phyloP scores from a whole-genome alignment of 345 rosid genomes.

The Mercurialis annua region DNA sequence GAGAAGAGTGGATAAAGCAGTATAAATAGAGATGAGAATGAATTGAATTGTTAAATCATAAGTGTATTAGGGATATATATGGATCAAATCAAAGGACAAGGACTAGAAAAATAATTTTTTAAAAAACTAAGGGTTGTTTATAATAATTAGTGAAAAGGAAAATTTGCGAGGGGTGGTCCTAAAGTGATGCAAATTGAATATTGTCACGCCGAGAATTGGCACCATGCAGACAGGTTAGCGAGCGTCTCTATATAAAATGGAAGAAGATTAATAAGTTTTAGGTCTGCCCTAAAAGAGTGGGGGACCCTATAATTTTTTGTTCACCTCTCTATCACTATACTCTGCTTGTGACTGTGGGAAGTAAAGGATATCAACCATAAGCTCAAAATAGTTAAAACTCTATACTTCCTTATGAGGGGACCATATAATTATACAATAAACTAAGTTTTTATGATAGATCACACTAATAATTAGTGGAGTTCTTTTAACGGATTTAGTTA shows the following conservation, averaged over 20 bases:
- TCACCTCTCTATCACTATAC: constrained; percentile 11
- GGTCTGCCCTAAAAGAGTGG: constrained; percentile 33
- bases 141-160: neutral
- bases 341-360: constrained; percentile 15
- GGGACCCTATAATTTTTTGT: constrained; percentile 42
- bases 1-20: constrained; percentile 16
- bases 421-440: no score
- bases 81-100: neutral
- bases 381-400: constrained; percentile 22
- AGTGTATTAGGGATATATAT: neutral
- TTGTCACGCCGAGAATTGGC: constrained; percentile 32
- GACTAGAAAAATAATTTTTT: no score
- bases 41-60: neutral
- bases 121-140: neutral
- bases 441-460: no score
- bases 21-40: constrained; percentile 16
- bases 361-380: constrained; percentile 29
- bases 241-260: constrained; percentile 27
- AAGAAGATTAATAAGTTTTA: constrained; percentile 42
- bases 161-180: constrained; percentile 31
- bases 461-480: no score
- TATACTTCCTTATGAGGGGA: constrained; percentile 29
- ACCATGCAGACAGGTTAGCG: constrained; percentile 29
- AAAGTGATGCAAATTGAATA: constrained; percentile 27
- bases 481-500: no score